Conservation (phyloP, 2,329 filamentous ascomycete genomes). For the Emericellopsis atlantica region DNA sequence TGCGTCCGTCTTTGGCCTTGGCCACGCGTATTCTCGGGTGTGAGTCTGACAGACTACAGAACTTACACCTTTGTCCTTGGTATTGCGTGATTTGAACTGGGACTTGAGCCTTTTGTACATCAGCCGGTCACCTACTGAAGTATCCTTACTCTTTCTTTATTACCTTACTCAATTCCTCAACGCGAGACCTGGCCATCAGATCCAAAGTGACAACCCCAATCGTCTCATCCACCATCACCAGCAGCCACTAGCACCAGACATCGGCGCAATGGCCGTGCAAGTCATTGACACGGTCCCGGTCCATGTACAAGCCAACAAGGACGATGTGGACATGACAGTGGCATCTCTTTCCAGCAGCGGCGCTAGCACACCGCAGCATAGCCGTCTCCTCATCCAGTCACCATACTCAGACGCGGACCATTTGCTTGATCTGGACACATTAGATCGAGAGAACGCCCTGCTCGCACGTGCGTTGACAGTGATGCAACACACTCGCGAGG, state of each 20-base stretch:
- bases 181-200: too few species aligned
- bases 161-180: too few species aligned
- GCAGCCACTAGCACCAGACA: neutral
- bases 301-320: constrained; percentile 4
- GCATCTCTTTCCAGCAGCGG: neutral
- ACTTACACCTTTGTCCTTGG: too few species aligned
- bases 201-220: too few species aligned
- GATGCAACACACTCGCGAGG: constrained; percentile 47
- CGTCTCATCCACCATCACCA: too few species aligned
- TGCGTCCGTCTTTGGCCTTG: too few species aligned
- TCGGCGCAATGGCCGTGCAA: neutral
- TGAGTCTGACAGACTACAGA: too few species aligned
- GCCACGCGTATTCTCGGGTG: too few species aligned
- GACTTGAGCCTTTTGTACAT: too few species aligned
- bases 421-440: constrained; percentile 56
- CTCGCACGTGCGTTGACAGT: constrained; percentile 58
- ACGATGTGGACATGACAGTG: constrained; percentile 11
- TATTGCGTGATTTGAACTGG: too few species aligned
- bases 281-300: neutral
- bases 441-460: constrained; percentile 54
- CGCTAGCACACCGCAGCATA: neutral
- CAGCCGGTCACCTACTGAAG: too few species aligned
- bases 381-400: constrained; percentile 46
- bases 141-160: too few species aligned
- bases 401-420: constrained; percentile 63